Base-by-base conservation (phyloP, 75 land plant genomes). In the Selaginella tamariscina region DNA sequence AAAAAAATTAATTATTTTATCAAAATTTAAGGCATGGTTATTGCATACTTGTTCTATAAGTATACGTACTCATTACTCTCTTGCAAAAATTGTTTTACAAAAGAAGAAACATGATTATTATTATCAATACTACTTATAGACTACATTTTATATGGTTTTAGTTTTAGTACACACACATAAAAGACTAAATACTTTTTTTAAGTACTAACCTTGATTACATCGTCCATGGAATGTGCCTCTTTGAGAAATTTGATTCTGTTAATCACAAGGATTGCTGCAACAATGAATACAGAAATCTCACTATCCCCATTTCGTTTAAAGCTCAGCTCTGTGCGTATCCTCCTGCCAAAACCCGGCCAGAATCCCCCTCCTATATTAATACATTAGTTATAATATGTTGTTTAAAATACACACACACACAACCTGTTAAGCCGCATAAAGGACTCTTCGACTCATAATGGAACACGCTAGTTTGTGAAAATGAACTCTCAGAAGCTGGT, bases 251-350 rank as follows among this genome's bases (percentile, higher is more conserved):
- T 87, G 2, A 69, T 76, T 8, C 85, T 85, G 63, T 89, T 87
- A 28, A 74, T 67, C 27, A 84, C 80, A 56, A 87, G 79, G 69
- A 89, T 79, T 11, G 95, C 91, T 44, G 85, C 95, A 13, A 89
- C 95, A 77, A 86, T 81, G 68, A 87, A 89, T 2, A 89, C 95
- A 54, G 88, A 68, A n/a, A 89, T 60, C 15, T 87, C 91, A 75
- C 87, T 85, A 78, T 87, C 84, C 24, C 79, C 80, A 44, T 76
- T 77, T 31, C 71, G 72, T 33, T 72, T 65, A 23, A 79, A 75
- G 21, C 56, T 55, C 30, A 65, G 54, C 32, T 44, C 39, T 28
- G 66, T 67, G 30, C 56, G 70, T 24, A 54, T 66, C 56, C 75
- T 80, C 24, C 64, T 68, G 18, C 72, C 70, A 29, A 70, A 69